Conservation (phyloP, 148 eudicot species). For the Beta vulgaris region DNA sequence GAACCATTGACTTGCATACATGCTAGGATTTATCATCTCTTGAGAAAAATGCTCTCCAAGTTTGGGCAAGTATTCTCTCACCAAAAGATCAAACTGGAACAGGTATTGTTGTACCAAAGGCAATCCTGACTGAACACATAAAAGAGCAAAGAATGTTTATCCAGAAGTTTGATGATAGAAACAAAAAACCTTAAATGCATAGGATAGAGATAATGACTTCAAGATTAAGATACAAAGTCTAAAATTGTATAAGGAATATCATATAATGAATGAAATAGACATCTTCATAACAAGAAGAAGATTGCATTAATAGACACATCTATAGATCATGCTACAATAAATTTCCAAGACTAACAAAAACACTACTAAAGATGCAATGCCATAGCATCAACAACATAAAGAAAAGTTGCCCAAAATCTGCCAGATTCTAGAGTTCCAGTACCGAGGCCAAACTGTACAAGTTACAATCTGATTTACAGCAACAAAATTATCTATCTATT, state of each 20-base stretch:
- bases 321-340: neutral
- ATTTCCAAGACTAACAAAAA: neutral
- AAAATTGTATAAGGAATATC: neutral
- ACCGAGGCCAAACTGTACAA: neutral
- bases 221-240: neutral
- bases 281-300: neutral
- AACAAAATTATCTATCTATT: neutral
- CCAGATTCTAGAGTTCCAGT: neutral
- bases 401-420: neutral
- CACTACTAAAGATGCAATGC: neutral
- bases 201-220: neutral
- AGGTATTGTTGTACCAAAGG: conserved; percentile 97
- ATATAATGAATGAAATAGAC: neutral
- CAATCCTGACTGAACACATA: conserved; percentile 72
- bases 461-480: neutral
- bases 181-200: neutral
- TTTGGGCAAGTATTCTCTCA: conserved; percentile 75
- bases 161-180: neutral
- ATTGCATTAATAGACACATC: conserved; percentile 1
- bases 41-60: conserved; percentile 91
- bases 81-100: conserved; percentile 81
- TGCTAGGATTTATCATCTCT: conserved; percentile 96
- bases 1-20: conserved; percentile 99
- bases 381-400: neutral
- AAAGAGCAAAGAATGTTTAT: neutral